phyloP scores from a whole-genome alignment of 2,329 filamentous ascomycete species.

The Sclerotiophoma versabilis region DNA sequence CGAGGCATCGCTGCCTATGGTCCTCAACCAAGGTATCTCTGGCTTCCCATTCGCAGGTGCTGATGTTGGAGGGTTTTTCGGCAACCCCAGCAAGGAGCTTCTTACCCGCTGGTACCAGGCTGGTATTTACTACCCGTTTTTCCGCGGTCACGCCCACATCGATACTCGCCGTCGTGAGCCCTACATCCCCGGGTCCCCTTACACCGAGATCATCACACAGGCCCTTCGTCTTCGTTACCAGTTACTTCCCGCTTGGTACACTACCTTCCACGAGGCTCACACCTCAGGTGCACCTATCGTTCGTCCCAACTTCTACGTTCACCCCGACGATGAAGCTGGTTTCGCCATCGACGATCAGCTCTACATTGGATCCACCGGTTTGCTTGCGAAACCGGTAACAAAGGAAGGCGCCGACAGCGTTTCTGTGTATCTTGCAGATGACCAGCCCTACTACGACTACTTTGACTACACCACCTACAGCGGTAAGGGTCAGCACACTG shows the following conservation, averaged over 20 bases:
- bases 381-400: slow-evolving; percentile 91
- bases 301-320: slow-evolving; percentile 90
- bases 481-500: slow-evolving; percentile 73
- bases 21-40: slow-evolving; percentile 88
- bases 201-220: slow-evolving; percentile 84
- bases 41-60: slow-evolving; percentile 95
- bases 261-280: slow-evolving; percentile 90
- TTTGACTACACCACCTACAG: slow-evolving; percentile 83
- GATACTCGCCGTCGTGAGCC: slow-evolving; percentile 94
- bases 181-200: slow-evolving; percentile 84
- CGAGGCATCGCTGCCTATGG: slow-evolving; percentile 89
- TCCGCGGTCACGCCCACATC: slow-evolving; percentile 96
- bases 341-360: slow-evolving; percentile 92
- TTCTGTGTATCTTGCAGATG: slow-evolving; percentile 86
- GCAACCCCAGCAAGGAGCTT: slow-evolving; percentile 91
- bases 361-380: slow-evolving; percentile 85
- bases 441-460: slow-evolving; percentile 93
- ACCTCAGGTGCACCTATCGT: slow-evolving; percentile 85
- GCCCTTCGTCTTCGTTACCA: slow-evolving; percentile 89
- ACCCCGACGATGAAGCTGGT: slow-evolving; percentile 84
- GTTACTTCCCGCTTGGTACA: slow-evolving; percentile 93
- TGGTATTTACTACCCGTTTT: slow-evolving; percentile 96
- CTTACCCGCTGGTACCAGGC: slow-evolving; percentile 95
- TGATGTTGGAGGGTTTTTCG: slow-evolving; percentile 97
- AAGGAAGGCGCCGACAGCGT: slow-evolving; percentile 75